Evolutionary conservation across 225 moss, liverwort and hornwort species (phyloP).

Genomic region (Anthoceros angustus): DNA sequence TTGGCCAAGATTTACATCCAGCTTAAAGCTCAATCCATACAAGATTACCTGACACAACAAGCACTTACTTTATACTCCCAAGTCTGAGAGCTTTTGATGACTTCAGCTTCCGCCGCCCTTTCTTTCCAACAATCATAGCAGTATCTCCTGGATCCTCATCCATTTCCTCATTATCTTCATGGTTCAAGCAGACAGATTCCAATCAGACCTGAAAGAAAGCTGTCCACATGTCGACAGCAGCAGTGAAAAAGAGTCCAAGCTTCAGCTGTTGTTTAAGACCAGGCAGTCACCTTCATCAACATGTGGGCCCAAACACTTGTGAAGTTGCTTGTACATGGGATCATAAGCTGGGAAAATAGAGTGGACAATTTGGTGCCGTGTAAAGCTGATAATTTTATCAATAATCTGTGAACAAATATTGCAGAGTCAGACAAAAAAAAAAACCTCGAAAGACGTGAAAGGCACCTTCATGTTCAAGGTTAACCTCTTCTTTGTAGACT

Average conservation of each 20-base stretch:
- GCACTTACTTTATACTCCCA: background rate
- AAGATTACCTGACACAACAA: background rate
- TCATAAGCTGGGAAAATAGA: constrained; percentile 74
- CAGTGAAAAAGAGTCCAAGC: background rate
- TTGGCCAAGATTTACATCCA: background rate
- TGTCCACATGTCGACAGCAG: background rate
- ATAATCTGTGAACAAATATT: constrained; percentile 35
- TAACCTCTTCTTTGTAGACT: constrained; percentile 84
- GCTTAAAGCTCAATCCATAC: background rate
- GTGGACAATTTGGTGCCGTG: constrained; percentile 75
- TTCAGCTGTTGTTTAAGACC: background rate
- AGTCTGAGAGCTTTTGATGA: background rate
- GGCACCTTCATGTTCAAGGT: too few relatives aligned
- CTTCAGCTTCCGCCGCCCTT: constrained; percentile 48
- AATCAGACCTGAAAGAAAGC: background rate
- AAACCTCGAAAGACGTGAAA: background rate
- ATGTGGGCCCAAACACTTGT: constrained; percentile 45
- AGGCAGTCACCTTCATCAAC: constrained; percentile 43
- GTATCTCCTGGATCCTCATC: constrained; percentile 18
- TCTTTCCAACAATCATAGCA: constrained; percentile 44
- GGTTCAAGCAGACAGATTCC: background rate
- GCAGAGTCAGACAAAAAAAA: background rate
- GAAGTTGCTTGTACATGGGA: constrained; percentile 73
- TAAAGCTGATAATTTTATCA: constrained; percentile 61
- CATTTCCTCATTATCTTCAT: background rate